Evolutionary conservation across 768 basidiomycete species (phyloP).

Genomic region (Nidularia sp.): DNA sequence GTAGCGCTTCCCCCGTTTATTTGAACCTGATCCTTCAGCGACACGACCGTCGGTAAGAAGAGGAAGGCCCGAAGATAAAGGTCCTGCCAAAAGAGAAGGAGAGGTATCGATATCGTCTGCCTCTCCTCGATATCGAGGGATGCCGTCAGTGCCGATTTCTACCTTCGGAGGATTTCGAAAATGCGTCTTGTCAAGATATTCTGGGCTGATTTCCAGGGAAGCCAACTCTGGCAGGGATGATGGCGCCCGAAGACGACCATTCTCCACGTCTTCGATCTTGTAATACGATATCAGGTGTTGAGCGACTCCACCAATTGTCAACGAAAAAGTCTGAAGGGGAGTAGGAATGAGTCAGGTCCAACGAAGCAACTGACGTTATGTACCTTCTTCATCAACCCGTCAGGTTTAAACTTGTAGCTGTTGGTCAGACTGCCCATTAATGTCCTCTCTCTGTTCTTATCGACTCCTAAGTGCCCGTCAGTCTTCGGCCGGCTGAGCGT

Average conservation of each 20-base stretch:
- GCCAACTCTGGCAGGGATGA: slow-evolving; percentile 86
- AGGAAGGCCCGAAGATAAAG: slow-evolving; percentile 30
- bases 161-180: slow-evolving; percentile 90
- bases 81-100: slow-evolving; percentile 28
- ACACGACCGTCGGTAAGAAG: slow-evolving; percentile 45
- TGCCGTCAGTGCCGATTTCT: slow-evolving; percentile 79
- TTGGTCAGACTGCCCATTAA: slow-evolving; percentile 91
- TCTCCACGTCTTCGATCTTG: slow-evolving; percentile 85
- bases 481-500: slow-evolving; percentile 65
- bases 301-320: slow-evolving; percentile 77
- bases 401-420: slow-evolving; percentile 87
- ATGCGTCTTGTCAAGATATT: slow-evolving; percentile 86
- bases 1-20: slow-evolving; percentile 38
- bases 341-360: not conserved
- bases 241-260: slow-evolving; percentile 83
- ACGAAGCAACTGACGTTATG: slow-evolving; percentile 13
- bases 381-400: slow-evolving; percentile 98
- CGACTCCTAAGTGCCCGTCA: slow-evolving; percentile 43
- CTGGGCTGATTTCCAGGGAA: slow-evolving; percentile 79
- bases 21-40: slow-evolving; percentile 23
- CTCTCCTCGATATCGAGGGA: slow-evolving; percentile 79
- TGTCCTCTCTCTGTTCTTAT: slow-evolving; percentile 73
- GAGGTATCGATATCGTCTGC: slow-evolving; percentile 65
- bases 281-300: slow-evolving; percentile 97
- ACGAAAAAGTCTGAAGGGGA: slow-evolving; percentile 75